Base-by-base conservation (phyloP, 192 early-diverging fungal genomes). In the Podila clonocystis region DNA sequence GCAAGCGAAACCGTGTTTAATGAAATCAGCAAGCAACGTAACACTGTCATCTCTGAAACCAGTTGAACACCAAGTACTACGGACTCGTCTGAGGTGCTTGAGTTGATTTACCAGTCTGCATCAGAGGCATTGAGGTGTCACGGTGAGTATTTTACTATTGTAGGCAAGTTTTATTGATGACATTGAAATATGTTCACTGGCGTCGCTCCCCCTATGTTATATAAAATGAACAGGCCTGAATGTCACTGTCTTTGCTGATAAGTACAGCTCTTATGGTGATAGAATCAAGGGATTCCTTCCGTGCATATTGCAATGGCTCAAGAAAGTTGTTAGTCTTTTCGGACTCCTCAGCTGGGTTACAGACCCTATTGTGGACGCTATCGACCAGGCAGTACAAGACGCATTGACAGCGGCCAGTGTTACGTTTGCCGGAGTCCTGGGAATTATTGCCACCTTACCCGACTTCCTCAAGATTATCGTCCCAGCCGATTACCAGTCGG, bases 191-290 rank as follows among this genome's bases (percentile, higher is more conserved):
- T 26, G 4, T 31, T 26, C 24, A 26, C 26, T 20, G 19, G 49
- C 34, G 11, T 3, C 1, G n/a, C 9, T 48, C 49, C 24, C 26
- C 5, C 9, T 28, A 5, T 3, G 19, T 19, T 19, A 24, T 24
- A 4, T 30, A 59, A 22, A 3, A 13, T 13, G 22, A 7, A 9
- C 28, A 74, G 73, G 73, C 20, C n/a, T n/a, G n/a, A n/a, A n/a
- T n/a, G n/a, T n/a, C n/a, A n/a, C 24, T 75, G 33, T 62, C 17
- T 71, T 50, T 20, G 9, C 6, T 9, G 61, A 68, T n/a, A 60
- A 50, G 48, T 75, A 62, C 45, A n/a, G n/a, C n/a, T n/a, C n/a
- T n/a, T n/a, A n/a, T n/a, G n/a, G n/a, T n/a, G n/a, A n/a, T n/a
- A n/a, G n/a, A n/a, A n/a, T n/a, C n/a, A n/a, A 12, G 0, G 50